A percentile compares a stretch with the other conserved stretches of the same genome.
These are phyloP conservation scores for Barbarea vulgaris DNA, from an alignment of 345 rosid species.

Conservation along the genomic window DNA sequence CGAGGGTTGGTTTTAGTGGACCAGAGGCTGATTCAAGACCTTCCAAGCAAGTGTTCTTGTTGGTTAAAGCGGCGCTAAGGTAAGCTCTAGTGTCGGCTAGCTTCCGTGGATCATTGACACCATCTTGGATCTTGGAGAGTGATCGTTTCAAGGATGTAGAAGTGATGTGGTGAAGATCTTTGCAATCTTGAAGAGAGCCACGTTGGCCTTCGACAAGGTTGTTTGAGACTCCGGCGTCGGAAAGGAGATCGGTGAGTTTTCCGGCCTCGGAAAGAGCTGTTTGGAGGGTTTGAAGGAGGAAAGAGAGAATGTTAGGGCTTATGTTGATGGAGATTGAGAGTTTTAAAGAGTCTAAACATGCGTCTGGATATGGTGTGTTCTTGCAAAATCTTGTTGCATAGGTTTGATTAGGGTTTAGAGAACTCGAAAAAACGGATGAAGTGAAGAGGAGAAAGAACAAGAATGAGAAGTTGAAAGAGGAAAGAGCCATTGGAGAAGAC, in stretches of 20 bases:
- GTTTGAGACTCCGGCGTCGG: slow-evolving; percentile 32
- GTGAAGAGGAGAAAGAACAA: slow-evolving; percentile 46
- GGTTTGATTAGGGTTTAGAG: slow-evolving; percentile 40
- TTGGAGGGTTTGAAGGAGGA: slow-evolving; percentile 65
- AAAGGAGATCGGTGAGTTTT: slow-evolving; percentile 59
- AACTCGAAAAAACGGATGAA: slow-evolving; percentile 25
- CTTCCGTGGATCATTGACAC: slow-evolving; percentile 36
- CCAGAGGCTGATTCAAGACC: slow-evolving; percentile 79
- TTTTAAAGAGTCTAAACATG: slow-evolving; percentile 63
- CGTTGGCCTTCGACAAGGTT: slow-evolving; percentile 63
- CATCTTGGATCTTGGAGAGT: slow-evolving; percentile 46
- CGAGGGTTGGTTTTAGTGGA: slow-evolving; percentile 52
- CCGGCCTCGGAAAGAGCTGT: slow-evolving; percentile 64
- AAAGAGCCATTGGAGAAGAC: slow-evolving; percentile 50
- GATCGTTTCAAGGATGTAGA: slow-evolving; percentile 51
- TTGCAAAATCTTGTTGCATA: slow-evolving; percentile 54
- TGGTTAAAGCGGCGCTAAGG: slow-evolving; percentile 77
- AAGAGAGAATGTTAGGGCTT: slow-evolving; percentile 57
- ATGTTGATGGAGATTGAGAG: slow-evolving; percentile 75
- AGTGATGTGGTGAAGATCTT: slow-evolving; percentile 79
- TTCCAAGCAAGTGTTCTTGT: slow-evolving; percentile 88
- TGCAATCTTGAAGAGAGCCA: slow-evolving; percentile 80
- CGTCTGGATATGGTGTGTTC: slow-evolving; percentile 66
- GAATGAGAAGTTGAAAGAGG: slow-evolving; percentile 23
- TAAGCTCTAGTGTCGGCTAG: slow-evolving; percentile 65